A percentile compares a stretch with the other conserved stretches of the same genome.
phyloP scores from a whole-genome alignment of 345 rosid genomes.

The Carallia brachiata region DNA sequence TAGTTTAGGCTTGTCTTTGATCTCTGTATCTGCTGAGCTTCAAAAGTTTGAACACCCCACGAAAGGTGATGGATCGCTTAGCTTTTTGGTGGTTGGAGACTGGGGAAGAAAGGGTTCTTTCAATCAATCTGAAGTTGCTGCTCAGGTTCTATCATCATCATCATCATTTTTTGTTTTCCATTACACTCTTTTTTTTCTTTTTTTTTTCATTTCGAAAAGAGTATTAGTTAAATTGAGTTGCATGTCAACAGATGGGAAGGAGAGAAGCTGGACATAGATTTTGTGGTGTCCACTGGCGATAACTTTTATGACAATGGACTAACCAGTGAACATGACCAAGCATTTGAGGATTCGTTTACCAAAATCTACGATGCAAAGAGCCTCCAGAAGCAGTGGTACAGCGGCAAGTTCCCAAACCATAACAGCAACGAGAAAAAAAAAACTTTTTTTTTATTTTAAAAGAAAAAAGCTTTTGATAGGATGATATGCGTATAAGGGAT shows the following conservation, averaged over 20 bases:
- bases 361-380: conserved; percentile 62
- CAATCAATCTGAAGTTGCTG: conserved; percentile 68
- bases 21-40: conserved; percentile 39
- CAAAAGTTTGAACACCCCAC: conserved; percentile 48
- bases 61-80: conserved; percentile 49
- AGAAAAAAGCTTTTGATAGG: not conserved
- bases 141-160: conserved; percentile 38
- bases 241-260: conserved; percentile 61
- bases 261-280: conserved; percentile 54
- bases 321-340: conserved; percentile 41
- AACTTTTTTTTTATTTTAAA: too few species aligned
- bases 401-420: conserved; percentile 28
- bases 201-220: not conserved
- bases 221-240: not conserved
- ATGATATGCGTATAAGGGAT: not conserved
- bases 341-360: conserved; percentile 65
- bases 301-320: conserved; percentile 84
- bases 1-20: conserved; percentile 12
- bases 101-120: conserved; percentile 78
- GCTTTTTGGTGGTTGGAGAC: conserved; percentile 71
- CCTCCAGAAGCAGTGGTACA: conserved; percentile 81
- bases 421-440: not conserved
- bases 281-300: conserved; percentile 85
- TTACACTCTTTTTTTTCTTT: not conserved
- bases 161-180: too few species aligned